phyloP scores from a whole-genome alignment of 441 rosid species.

The Adansonia rubrostipa region DNA sequence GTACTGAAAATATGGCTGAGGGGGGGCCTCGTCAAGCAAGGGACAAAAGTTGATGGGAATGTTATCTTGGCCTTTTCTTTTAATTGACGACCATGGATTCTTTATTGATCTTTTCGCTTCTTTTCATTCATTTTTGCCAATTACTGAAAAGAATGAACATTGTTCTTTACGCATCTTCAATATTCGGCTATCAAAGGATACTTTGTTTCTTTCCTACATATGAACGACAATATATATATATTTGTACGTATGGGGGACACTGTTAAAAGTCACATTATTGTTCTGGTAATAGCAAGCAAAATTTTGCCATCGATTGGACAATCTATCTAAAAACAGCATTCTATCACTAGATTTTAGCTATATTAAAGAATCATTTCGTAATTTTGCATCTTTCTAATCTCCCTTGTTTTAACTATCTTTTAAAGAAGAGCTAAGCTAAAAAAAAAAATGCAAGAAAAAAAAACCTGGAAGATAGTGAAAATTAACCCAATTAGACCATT shows the following conservation, averaged over 20 bases:
- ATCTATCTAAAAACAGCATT: constrained; percentile 7
- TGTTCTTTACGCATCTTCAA: neutral
- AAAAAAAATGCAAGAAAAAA: too few species aligned
- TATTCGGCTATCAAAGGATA: neutral
- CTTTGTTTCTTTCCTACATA: constrained; percentile 4
- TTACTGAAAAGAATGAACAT: neutral
- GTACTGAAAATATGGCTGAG: neutral
- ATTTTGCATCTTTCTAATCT: neutral
- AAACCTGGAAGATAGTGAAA: too few species aligned
- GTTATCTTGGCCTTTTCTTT: neutral
- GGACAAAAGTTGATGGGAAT: neutral
- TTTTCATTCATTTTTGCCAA: neutral
- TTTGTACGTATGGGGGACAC: too few species aligned
- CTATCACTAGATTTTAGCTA: constrained; percentile 17
- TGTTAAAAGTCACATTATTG: neutral
- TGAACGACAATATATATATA: neutral
- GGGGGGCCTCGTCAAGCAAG: neutral
- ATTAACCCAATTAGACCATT: too few species aligned
- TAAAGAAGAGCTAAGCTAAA: neutral
- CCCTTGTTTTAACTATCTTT: neutral
- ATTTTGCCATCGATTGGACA: constrained; percentile 26
- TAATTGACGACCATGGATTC: neutral
- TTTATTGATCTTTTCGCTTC: neutral
- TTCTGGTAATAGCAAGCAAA: neutral
- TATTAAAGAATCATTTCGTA: neutral